These are phyloP conservation scores for Yarrowia sp. DNA, from an alignment of 805 yeast genomes.

Conservation along the genomic window DNA sequence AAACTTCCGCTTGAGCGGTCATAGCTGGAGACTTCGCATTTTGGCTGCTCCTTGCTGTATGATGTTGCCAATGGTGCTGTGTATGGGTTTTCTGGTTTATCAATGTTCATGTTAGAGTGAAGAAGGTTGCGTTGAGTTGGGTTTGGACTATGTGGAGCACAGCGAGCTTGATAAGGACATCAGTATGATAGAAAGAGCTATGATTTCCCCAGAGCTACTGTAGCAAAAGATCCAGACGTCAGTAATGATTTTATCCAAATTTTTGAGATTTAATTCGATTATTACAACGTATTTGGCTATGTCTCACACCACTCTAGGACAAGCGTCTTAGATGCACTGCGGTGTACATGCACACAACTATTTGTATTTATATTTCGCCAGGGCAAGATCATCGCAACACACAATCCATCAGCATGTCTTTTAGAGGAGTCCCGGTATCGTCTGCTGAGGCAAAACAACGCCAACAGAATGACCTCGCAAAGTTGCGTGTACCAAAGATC, in stretches of 20 bases:
- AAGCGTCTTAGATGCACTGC: background rate
- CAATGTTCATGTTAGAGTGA: background rate
- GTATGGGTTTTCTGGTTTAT: background rate
- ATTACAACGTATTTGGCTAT: no score
- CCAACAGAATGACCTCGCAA: constrained; percentile 7
- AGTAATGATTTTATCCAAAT: no score
- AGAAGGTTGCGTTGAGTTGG: background rate
- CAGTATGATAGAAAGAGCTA: no score
- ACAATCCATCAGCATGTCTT: background rate
- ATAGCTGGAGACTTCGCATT: background rate
- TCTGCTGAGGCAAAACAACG: background rate
- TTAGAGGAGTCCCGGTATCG: constrained; percentile 5
- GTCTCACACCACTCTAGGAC: background rate
- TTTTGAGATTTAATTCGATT: no score
- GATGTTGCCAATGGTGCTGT: background rate
- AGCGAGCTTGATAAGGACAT: no score
- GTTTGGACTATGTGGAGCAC: no score
- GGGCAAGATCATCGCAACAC: no score
- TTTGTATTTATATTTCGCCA: no score
- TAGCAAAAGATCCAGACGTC: no score
- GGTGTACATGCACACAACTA: background rate
- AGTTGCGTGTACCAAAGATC: constrained; percentile 30
- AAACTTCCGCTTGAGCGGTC: background rate
- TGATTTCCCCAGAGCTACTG: no score
- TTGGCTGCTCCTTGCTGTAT: background rate